Evolutionary conservation across 2,329 filamentous ascomycete species (phyloP), one percentile per base, ranked within the genome.

Genomic region (Monosporascus sp.): DNA sequence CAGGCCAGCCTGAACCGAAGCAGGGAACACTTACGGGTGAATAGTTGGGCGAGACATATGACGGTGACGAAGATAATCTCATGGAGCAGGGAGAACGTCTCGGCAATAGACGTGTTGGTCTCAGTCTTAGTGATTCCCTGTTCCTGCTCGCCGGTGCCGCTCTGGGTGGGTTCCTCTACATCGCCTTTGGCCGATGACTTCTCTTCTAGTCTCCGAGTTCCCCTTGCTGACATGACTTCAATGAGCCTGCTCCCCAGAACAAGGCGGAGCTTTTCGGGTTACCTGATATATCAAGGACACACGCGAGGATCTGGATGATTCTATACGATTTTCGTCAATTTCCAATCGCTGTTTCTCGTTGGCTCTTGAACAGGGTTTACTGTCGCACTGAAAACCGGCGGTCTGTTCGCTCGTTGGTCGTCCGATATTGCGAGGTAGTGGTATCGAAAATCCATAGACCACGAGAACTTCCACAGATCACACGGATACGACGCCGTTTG

Each of bases 1-100:
- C 17, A 14, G 20, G 3, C 49, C 3, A 17, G n/a, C 15, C 20
- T 20, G 37, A 15, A 22, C 24, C 22, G 18, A 15, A 31, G 26
- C 22, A 37, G 37, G 40, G 51, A 22, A 17, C 56, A 52, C 60
- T 17, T 56, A 62, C 60, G 60, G 15, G 60, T 62, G 40, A 59
- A 60, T 24, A 62, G 56, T 38, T 62, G 60, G 18, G 49, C 58
- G 24, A 53, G 57, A 37, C 58, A 62, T 26, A 62, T 60, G 20
- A 62, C 50, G 40, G 57, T 51, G 8, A 61, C 58, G 40, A 62
- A 60, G 20, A 58, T 26, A 22, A 55, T 52, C 52, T 62, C 60
- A 31, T 55, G 53, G 6, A 54, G 51, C 20, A 59, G 44, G 22
- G 58, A 56, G 7, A 62, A 49, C 17, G 57, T 57, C 6, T 57